Percentiles rank a stretch among this genome's conserved stretches.
Evolutionary conservation across 2,329 filamentous ascomycete species (phyloP).

Genomic region (Botryotinia convoluta): DNA sequence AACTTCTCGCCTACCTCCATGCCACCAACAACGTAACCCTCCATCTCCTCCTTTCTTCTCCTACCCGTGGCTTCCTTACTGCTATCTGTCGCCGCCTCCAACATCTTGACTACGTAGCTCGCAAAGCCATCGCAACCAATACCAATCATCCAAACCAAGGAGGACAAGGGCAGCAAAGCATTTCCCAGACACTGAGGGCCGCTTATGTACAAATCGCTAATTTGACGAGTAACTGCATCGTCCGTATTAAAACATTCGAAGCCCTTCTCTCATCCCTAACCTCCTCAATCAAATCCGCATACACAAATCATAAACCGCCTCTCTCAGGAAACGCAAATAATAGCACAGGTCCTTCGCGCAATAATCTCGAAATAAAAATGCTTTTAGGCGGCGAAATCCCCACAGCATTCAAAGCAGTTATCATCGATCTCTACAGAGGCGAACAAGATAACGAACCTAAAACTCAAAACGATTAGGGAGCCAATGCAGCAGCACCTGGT

Average conservation of each 20-base stretch:
- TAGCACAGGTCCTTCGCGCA: conserved; percentile 31
- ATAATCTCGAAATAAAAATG: conserved; percentile 37
- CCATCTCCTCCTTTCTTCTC: conserved; percentile 68
- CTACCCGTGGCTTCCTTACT: conserved; percentile 69
- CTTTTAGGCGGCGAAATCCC: conserved; percentile 37
- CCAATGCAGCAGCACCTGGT: not conserved
- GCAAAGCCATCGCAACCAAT: conserved; percentile 32
- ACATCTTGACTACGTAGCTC: conserved; percentile 49
- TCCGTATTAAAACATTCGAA: conserved; percentile 37
- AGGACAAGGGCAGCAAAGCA: conserved; percentile 19
- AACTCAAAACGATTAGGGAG: not conserved
- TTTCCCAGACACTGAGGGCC: conserved; percentile 32
- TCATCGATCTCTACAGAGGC: conserved; percentile 35
- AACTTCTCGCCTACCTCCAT: conserved; percentile 52
- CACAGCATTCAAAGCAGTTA: conserved; percentile 36
- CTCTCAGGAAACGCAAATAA: conserved; percentile 23
- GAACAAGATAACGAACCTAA: conserved; percentile 19
- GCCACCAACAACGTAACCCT: conserved; percentile 56
- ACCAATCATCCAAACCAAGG: conserved; percentile 12
- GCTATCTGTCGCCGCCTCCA: conserved; percentile 64
- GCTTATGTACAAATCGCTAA: conserved; percentile 38
- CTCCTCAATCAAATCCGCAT: conserved; percentile 33
- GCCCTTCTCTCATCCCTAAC: conserved; percentile 34
- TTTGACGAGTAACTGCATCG: conserved; percentile 32
- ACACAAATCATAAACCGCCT: conserved; percentile 27